Evolutionary conservation across 2,329 filamentous ascomycete genomes (phyloP).

Genomic region (Alternaria dauci): DNA sequence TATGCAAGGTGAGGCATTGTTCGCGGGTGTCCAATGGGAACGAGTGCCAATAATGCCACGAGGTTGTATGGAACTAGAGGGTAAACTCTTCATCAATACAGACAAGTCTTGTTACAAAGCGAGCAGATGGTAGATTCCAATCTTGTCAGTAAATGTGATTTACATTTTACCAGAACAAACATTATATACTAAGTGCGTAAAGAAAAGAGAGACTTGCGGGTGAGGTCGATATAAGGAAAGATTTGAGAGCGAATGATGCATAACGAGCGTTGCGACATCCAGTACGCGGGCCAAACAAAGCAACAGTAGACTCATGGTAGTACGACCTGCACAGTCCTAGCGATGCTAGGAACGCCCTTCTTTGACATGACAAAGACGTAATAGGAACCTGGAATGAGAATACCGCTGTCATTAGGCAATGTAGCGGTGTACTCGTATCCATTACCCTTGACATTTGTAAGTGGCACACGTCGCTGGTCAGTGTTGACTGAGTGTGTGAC

Average conservation of each 20-base stretch:
- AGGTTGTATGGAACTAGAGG: neutral
- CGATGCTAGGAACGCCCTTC: slow-evolving; percentile 33
- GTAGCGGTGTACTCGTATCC: slow-evolving; percentile 24
- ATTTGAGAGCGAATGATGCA: neutral
- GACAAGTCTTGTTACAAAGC: neutral
- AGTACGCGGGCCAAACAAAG: neutral
- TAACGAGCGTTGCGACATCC: slow-evolving; percentile 3
- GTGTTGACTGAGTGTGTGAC: slow-evolving; percentile 43
- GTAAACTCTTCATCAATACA: neutral
- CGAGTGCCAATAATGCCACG: neutral
- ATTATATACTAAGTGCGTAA: slow-evolving; percentile 1
- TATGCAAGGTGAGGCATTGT: neutral
- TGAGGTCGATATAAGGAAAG: neutral
- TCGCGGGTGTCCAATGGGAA: neutral
- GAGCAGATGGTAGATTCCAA: neutral
- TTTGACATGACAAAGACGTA: slow-evolving; percentile 34
- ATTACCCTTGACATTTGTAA: slow-evolving; percentile 19
- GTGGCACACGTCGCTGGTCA: slow-evolving; percentile 37
- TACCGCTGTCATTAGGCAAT: slow-evolving; percentile 32
- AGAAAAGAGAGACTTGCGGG: neutral
- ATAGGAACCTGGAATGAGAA: slow-evolving; percentile 37
- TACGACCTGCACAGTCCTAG: slow-evolving; percentile 30
- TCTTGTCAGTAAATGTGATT: neutral
- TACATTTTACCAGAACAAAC: neutral
- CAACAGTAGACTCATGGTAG: slow-evolving; percentile 8